Conservation (phyloP, 345 rosid species). For the Euphorbia tirucalli region DNA sequence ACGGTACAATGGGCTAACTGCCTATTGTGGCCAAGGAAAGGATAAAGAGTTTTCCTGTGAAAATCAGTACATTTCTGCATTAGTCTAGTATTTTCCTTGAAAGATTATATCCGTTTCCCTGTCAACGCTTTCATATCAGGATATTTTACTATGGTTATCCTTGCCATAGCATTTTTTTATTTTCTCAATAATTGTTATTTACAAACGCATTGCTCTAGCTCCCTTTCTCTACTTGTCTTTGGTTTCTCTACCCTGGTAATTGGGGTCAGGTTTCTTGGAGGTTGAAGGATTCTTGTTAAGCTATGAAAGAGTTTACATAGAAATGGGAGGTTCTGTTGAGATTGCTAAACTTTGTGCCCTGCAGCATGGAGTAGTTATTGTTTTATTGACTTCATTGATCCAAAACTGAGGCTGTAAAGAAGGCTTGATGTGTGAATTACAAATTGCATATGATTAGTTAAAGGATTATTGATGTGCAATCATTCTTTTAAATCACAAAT, state of each 20-base stretch:
- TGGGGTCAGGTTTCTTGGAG: background rate
- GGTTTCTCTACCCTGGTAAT: background rate
- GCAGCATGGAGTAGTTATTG: background rate
- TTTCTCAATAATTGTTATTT: background rate
- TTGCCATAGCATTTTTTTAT: background rate
- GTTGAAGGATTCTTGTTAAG: background rate
- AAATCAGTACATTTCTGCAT: background rate
- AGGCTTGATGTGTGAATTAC: background rate
- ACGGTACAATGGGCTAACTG: too few relatives aligned
- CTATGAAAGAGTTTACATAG: background rate
- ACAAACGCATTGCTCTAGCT: background rate
- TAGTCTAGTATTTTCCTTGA: background rate
- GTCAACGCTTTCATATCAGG: background rate
- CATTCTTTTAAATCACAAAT: too few relatives aligned
- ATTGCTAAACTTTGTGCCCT: background rate
- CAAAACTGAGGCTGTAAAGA: background rate
- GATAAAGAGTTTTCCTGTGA: background rate
- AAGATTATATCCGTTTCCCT: background rate
- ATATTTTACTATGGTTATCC: background rate
- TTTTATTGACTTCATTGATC: background rate
- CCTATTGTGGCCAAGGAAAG: background rate
- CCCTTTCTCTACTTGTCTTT: background rate
- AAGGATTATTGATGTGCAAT: background rate
- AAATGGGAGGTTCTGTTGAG: background rate
- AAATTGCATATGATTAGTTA: background rate